Evolutionary conservation across 805 yeast species (phyloP).

Genomic region (Pichia paraexigua): DNA sequence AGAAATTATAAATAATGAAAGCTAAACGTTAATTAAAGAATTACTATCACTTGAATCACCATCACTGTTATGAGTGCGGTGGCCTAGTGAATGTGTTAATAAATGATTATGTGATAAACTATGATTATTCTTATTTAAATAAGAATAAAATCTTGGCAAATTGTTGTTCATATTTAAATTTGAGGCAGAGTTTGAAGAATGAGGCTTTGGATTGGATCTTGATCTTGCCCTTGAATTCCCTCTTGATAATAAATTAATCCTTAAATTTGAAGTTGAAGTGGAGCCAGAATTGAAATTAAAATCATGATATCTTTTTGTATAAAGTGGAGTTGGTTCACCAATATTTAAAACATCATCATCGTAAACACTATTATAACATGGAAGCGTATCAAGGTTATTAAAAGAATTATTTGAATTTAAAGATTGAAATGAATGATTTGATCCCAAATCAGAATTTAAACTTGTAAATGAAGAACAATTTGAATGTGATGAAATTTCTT

Average conservation of each 20-base stretch:
- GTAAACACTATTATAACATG: constrained; percentile 21
- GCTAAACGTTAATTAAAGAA: not conserved
- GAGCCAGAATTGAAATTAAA: not conserved
- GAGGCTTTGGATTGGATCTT: not conserved
- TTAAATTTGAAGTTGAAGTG: not conserved
- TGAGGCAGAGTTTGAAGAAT: not conserved
- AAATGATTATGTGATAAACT: not conserved
- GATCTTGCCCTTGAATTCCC: not conserved
- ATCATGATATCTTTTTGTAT: constrained; percentile 6
- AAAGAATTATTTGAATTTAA: not conserved
- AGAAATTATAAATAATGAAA: not conserved
- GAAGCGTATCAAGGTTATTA: constrained; percentile 13
- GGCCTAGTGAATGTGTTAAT: not conserved
- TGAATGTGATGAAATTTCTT: not conserved
- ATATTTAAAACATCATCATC: constrained; percentile 21
- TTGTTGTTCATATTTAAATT: not conserved
- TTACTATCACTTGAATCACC: not conserved
- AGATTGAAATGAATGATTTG: not conserved
- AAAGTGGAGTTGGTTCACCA: constrained; percentile 23
- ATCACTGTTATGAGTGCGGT: not conserved
- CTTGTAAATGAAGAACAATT: not conserved
- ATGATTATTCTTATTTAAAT: not conserved
- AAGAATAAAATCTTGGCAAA: not conserved
- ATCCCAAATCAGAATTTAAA: not conserved
- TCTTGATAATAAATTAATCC: not conserved